Base-by-base conservation (phyloP, 768 basidiomycete species). In the Suillus subluteus region DNA sequence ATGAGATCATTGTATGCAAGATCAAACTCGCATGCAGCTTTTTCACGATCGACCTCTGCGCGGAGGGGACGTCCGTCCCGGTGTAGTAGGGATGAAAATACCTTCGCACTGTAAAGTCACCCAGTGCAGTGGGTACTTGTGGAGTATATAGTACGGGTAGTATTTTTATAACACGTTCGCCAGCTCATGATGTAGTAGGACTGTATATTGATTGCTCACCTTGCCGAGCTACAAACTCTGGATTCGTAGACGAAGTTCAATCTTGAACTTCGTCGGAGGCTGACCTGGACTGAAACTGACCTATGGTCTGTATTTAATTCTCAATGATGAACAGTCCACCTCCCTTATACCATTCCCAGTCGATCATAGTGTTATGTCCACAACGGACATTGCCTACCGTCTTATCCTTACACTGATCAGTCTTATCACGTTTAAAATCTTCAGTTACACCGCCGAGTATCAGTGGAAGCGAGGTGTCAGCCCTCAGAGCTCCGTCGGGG, bases 201-300 rank as follows among this genome's bases (percentile, higher is more conserved):
- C n/a, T n/a, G n/a, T n/a, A n/a, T n/a, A n/a, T n/a, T n/a, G n/a
- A n/a, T n/a, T n/a, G n/a, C n/a, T n/a, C n/a, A n/a, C n/a, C n/a
- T 18, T 32, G 52, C 5, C 32, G 18, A 32, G 54, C 30, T 18
- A 55, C 18, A 21, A 21, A 35, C 2, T 11, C 35, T 35, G 32
- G 9, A 1, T 55, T 35, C 1, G 8, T 2, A 55, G 9, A 9
- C 12, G 30, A 32, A 32, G 30, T 21, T 55, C 32, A 21, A 35
- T 35, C 2, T 32, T 54, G 30, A 55, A 32, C n/a, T 48, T 50
- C 6, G 55, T 37, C 35, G 32, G 55, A 56, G 55, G 55, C 55
- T 56, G 55, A 56, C 55, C 32, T 37, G 55, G 55, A 12, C 55
- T 56, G 55, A 56, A 56, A 56, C 55, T 5, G 21, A 35, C 9